Evolutionary conservation across 495 filamentous ascomycete species (phyloP).

Genomic region (Podospora appendiculata): DNA sequence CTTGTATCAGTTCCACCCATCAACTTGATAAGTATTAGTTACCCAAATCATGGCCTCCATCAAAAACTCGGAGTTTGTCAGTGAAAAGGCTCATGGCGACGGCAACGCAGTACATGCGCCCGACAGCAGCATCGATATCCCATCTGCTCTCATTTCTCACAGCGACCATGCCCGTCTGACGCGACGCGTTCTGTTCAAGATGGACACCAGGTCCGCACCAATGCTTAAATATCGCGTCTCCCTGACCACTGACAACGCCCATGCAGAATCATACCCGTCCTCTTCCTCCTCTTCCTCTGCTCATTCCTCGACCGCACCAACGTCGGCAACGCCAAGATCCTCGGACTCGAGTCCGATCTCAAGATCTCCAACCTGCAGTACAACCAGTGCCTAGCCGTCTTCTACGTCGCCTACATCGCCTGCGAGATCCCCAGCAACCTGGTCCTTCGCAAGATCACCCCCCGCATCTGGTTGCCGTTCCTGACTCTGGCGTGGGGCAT

Average conservation of each 20-base stretch:
- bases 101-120: no score
- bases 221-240: no score
- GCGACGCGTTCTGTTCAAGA: constrained; percentile 14
- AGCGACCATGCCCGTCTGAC: not conserved
- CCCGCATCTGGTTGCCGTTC: constrained; percentile 51
- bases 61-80: no score
- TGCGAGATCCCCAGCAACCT: constrained; percentile 80
- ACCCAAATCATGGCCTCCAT: no score
- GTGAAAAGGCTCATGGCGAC: no score
- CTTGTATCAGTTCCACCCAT: no score
- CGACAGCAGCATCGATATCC: no score
- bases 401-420: constrained; percentile 51
- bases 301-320: constrained; percentile 73
- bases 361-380: constrained; percentile 60
- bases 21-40: no score
- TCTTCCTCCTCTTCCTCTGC: constrained; percentile 42
- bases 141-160: not conserved
- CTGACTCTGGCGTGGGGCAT: constrained; percentile 50
- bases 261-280: constrained; percentile 38
- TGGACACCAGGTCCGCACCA: constrained; percentile 14
- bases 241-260: no score
- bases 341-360: constrained; percentile 58
- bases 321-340: constrained; percentile 79
- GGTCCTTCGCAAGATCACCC: constrained; percentile 65
- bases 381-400: constrained; percentile 52